Evolutionary conservation across 371 early-diverging fungal genomes (phyloP).

Genomic region (Furculomyces boomerangus): DNA sequence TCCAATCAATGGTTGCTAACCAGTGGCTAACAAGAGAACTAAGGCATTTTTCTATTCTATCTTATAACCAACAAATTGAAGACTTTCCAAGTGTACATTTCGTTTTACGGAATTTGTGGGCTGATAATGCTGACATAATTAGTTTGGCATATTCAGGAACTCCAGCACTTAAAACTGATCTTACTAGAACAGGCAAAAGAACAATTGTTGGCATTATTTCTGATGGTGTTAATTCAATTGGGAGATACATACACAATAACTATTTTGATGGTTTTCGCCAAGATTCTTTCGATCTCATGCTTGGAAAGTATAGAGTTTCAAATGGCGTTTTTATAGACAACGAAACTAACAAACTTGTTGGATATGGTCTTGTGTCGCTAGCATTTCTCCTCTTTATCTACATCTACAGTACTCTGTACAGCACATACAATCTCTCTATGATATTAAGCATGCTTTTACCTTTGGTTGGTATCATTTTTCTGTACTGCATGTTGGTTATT

Average conservation of each 20-base stretch:
- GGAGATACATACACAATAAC: constrained; percentile 82
- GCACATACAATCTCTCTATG: too few relatives aligned
- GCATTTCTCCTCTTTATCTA: too few relatives aligned
- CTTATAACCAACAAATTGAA: constrained; percentile 36
- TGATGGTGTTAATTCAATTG: constrained; percentile 66
- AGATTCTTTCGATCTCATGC: constrained; percentile 57
- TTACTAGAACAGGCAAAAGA: constrained; percentile 75
- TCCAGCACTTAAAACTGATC: constrained; percentile 93
- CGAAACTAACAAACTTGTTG: too few relatives aligned
- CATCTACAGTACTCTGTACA: too few relatives aligned
- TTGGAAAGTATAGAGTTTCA: constrained; percentile 43
- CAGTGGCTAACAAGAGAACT: constrained; percentile 43
- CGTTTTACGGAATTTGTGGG: constrained; percentile 59
- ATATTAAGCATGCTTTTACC: too few relatives aligned
- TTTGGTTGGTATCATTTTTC: too few relatives aligned
- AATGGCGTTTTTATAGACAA: too few relatives aligned
- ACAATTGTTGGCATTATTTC: constrained; percentile 63
- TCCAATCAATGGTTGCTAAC: constrained; percentile 43
- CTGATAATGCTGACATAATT: constrained; percentile 94
- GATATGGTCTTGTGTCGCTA: too few relatives aligned
- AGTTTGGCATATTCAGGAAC: constrained; percentile 95
- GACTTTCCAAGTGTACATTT: constrained; percentile 24
- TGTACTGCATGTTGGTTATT: too few relatives aligned
- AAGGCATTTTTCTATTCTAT: constrained; percentile 37
- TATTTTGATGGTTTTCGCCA: constrained; percentile 83